A percentile compares a stretch with the other conserved stretches of the same genome.
Evolutionary conservation across 768 basidiomycete genomes (phyloP).

Genomic region (Gloeophyllum trabeum): DNA sequence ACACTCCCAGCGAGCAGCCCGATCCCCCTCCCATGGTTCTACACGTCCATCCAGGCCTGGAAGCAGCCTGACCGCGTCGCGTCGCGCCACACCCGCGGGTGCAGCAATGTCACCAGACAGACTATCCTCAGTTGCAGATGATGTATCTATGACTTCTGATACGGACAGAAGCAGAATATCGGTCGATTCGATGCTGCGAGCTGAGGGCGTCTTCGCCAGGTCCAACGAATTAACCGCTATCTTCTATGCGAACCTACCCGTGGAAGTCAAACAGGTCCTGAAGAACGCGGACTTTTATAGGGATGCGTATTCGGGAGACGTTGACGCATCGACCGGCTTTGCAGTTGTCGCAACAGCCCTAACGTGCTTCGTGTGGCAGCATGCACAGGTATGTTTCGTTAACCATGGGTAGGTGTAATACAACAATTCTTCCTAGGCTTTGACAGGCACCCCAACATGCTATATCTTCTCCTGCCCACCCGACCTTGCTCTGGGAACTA

Average conservation of each 20-base stretch:
- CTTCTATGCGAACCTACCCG: slow-evolving; percentile 60
- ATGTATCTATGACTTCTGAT: slow-evolving; percentile 31
- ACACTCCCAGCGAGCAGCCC: too few relatives aligned
- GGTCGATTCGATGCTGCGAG: slow-evolving; percentile 20
- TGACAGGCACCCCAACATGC: slow-evolving; percentile 68
- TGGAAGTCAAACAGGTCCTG: slow-evolving; percentile 65
- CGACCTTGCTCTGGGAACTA: slow-evolving; percentile 38
- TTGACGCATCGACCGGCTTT: slow-evolving; percentile 65
- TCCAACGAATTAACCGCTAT: slow-evolving; percentile 58
- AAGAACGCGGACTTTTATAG: slow-evolving; percentile 65
- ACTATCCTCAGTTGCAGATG: slow-evolving; percentile 19
- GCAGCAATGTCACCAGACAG: slow-evolving; percentile 11
- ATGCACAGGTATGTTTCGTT: slow-evolving; percentile 40
- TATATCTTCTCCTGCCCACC: slow-evolving; percentile 72
- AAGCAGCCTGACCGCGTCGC: slow-evolving; percentile 23
- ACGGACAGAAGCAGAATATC: slow-evolving; percentile 62
- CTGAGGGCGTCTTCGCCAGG: slow-evolving; percentile 47
- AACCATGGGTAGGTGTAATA: background rate
- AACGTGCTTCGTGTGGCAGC: slow-evolving; percentile 80
- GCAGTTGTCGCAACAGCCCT: slow-evolving; percentile 59
- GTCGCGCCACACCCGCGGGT: slow-evolving; percentile 31
- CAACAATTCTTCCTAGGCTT: slow-evolving; percentile 32
- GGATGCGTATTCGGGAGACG: slow-evolving; percentile 57
- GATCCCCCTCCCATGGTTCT: too few relatives aligned
- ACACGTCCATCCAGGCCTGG: slow-evolving; percentile 17